A percentile compares a stretch with the other conserved stretches of the same genome.
phyloP scores from a whole-genome alignment of 2,329 filamentous ascomycete genomes.

The Pseudomassariella vexata region DNA sequence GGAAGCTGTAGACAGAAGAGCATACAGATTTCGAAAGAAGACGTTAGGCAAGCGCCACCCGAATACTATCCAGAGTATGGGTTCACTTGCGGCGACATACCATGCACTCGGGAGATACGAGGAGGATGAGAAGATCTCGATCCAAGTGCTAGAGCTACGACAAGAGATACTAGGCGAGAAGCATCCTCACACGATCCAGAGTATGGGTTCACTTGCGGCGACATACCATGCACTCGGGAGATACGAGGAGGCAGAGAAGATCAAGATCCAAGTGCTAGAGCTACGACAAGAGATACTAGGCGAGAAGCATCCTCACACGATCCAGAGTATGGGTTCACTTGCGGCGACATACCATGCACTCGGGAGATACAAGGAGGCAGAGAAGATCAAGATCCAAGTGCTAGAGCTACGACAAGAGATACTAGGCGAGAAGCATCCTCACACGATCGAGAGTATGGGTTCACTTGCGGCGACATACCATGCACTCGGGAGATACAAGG shows the following conservation, averaged over 20 bases:
- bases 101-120: too few species aligned
- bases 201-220: too few species aligned
- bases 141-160: too few species aligned
- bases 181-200: too few species aligned
- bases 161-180: too few species aligned
- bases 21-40: neutral
- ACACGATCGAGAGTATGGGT: slow-evolving; percentile 1
- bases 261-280: neutral
- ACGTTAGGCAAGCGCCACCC: neutral
- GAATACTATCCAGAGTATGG: slow-evolving; percentile 12
- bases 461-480: neutral
- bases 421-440: neutral
- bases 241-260: neutral
- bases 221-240: neutral
- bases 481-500: neutral
- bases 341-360: neutral
- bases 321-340: neutral
- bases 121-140: too few species aligned
- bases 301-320: neutral
- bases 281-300: neutral
- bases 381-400: neutral
- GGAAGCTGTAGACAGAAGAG: neutral
- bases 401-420: neutral
- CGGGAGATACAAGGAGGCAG: neutral
- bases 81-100: too few species aligned